Conservation (phyloP, 306 rosid species). For the Vigna nakashimae region DNA sequence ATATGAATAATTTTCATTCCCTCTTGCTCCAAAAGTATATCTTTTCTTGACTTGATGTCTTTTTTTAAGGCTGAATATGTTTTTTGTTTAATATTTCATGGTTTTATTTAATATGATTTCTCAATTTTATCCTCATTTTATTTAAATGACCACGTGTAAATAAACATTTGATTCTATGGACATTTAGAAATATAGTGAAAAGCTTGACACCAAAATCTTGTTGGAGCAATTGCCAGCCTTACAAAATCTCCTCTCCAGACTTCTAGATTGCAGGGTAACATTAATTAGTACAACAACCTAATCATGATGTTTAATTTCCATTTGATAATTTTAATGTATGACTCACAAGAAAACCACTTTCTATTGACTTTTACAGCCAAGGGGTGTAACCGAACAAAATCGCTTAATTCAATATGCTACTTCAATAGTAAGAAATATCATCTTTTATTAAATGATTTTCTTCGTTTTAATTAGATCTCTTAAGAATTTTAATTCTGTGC, state of each 20-base stretch:
- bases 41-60: too few relatives aligned
- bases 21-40: too few relatives aligned
- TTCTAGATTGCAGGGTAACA: conserved; percentile 87
- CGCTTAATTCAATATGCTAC: conserved; percentile 78
- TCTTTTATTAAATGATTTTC: not conserved
- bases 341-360: conserved; percentile 1
- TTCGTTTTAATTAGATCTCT: not conserved
- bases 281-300: not conserved
- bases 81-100: too few relatives aligned
- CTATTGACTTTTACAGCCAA: conserved; percentile 63
- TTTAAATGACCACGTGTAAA: too few relatives aligned
- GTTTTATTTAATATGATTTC: too few relatives aligned
- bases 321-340: not conserved
- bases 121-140: too few relatives aligned
- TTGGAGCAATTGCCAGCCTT: conserved; percentile 81
- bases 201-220: conserved; percentile 67
- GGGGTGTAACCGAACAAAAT: conserved; percentile 68
- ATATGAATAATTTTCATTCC: not conserved
- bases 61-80: too few relatives aligned
- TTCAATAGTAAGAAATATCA: conserved; percentile 61
- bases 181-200: conserved; percentile 63
- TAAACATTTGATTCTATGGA: not conserved
- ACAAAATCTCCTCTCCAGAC: conserved; percentile 77
- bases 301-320: not conserved
- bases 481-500: too few relatives aligned